Evolutionary conservation across 2,329 filamentous ascomycete genomes (phyloP).

Genomic region (Cladophialophora psammophila): DNA sequence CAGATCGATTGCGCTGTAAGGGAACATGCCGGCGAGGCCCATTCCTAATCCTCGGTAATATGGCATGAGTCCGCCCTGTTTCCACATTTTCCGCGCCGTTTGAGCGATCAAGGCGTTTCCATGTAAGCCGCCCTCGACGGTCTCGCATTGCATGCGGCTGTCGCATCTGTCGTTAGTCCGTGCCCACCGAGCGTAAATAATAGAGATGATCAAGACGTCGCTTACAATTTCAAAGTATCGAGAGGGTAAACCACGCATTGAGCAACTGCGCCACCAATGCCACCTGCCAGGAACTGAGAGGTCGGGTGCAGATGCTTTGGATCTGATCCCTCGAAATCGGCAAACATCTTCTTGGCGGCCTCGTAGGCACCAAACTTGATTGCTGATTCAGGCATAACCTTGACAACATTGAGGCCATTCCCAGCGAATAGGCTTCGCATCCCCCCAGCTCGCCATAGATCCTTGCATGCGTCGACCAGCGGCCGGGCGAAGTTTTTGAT

Average conservation of each 20-base stretch:
- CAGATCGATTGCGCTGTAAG: constrained; percentile 95
- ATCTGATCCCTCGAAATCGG: constrained; percentile 84
- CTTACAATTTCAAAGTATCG: constrained; percentile 71
- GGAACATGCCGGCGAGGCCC: constrained; percentile 95
- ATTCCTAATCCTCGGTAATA: constrained; percentile 94
- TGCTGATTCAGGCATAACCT: constrained; percentile 98
- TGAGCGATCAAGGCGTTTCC: constrained; percentile 83
- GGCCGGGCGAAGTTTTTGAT: constrained; percentile 72
- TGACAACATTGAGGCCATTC: constrained; percentile 94
- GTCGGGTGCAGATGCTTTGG: constrained; percentile 78
- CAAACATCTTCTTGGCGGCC: constrained; percentile 86
- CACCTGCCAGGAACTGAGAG: constrained; percentile 90
- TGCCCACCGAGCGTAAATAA: neutral
- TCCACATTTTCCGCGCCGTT: constrained; percentile 87
- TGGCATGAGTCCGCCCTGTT: constrained; percentile 72
- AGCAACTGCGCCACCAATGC: constrained; percentile 89
- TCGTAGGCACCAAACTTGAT: constrained; percentile 99
- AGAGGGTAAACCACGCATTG: constrained; percentile 92
- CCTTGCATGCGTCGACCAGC: constrained; percentile 74
- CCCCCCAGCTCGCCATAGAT: constrained; percentile 85
- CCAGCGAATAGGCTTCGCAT: constrained; percentile 91
- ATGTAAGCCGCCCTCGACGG: constrained; percentile 80
- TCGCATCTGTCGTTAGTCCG: neutral
- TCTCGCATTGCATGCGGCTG: constrained; percentile 90
- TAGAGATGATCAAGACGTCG: constrained; percentile 18